These are phyloP conservation scores for Nidula microcarpa DNA, from an alignment of 768 basidiomycete genomes.

Conservation along the genomic window DNA sequence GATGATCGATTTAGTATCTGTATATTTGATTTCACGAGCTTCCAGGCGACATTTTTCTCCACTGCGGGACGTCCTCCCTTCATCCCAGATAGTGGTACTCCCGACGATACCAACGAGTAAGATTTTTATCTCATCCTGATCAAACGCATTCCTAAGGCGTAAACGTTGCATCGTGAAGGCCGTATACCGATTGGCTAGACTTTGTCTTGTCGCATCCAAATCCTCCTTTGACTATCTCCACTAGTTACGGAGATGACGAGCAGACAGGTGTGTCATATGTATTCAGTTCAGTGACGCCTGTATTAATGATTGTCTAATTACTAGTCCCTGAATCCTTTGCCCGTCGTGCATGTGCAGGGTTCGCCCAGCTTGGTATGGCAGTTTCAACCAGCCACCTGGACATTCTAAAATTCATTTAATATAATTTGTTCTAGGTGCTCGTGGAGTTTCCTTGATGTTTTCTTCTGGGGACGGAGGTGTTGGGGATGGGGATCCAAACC, in stretches of 20 bases:
- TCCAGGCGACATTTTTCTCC: slow-evolving; percentile 47
- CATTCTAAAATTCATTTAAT: no score
- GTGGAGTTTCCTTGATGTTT: slow-evolving; percentile 63
- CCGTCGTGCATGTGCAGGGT: slow-evolving; percentile 45
- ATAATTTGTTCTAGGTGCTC: slow-evolving; percentile 37
- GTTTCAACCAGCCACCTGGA: no score
- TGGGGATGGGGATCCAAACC: slow-evolving; percentile 52
- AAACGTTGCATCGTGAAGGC: slow-evolving; percentile 12
- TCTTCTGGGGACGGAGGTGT: slow-evolving; percentile 66
- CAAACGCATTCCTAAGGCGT: slow-evolving; percentile 16
- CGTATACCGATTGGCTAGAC: slow-evolving; percentile 50
- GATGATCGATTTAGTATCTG: not conserved
- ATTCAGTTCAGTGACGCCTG: no score
- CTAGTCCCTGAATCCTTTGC: slow-evolving; percentile 56
- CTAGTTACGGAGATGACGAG: slow-evolving; percentile 67
- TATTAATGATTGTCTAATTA: no score
- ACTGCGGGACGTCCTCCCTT: slow-evolving; percentile 61
- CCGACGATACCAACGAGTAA: slow-evolving; percentile 35
- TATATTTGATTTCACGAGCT: not conserved
- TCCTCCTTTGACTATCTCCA: slow-evolving; percentile 59
- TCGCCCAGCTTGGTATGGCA: slow-evolving; percentile 55
- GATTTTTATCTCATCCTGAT: not conserved
- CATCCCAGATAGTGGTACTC: slow-evolving; percentile 38
- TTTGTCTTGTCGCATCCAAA: slow-evolving; percentile 40
- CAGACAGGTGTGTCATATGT: slow-evolving; percentile 53